Conservation (phyloP, 257 asterid genomes). For the Nicotiana tabacum region DNA sequence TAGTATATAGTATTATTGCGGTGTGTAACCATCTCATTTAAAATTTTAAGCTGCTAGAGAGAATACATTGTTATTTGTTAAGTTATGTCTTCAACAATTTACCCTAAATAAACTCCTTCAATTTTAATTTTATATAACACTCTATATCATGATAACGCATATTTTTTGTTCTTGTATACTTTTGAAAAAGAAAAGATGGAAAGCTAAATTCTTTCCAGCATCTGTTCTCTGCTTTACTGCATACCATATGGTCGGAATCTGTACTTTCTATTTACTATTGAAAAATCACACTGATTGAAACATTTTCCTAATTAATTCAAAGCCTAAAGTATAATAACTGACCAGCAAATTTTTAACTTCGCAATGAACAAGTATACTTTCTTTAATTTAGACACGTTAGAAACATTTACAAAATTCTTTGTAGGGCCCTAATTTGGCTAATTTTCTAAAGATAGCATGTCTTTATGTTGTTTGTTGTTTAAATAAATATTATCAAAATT, state of each 20-base stretch:
- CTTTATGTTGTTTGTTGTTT: neutral
- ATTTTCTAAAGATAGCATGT: neutral
- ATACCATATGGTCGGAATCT: neutral
- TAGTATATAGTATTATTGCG: too few species aligned
- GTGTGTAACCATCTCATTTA: too few species aligned
- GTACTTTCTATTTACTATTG: neutral
- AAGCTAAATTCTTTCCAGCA: neutral
- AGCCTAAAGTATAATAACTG: neutral
- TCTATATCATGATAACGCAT: too few species aligned
- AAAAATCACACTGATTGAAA: neutral
- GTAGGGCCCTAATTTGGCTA: neutral
- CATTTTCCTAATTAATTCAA: neutral
- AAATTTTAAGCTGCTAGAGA: too few species aligned
- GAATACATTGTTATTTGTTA: too few species aligned
- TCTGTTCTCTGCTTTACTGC: neutral
- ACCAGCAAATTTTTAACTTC: neutral
- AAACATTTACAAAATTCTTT: neutral
- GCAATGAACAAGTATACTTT: neutral
- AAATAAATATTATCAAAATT: neutral
- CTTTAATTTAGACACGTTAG: neutral
- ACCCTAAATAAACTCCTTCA: too few species aligned
- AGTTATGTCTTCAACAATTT: too few species aligned
- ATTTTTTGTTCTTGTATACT: too few species aligned
- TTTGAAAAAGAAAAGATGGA: neutral
- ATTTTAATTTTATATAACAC: too few species aligned